These are phyloP conservation scores for Phanerochaete carnosa DNA, from an alignment of 768 basidiomycete genomes.

Conservation along the genomic window DNA sequence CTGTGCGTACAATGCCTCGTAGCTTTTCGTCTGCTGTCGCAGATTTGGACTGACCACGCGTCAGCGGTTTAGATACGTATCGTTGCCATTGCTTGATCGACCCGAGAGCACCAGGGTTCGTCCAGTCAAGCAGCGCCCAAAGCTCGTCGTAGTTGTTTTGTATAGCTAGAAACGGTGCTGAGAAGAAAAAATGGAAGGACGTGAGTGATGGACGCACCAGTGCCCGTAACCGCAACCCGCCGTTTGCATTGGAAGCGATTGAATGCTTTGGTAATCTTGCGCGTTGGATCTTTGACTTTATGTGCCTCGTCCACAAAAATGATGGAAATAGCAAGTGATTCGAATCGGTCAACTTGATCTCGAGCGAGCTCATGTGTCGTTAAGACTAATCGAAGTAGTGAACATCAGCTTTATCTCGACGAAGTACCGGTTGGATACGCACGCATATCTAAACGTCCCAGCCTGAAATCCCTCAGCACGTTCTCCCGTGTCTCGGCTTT, in stretches of 20 bases:
- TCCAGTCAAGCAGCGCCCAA: conserved; percentile 92
- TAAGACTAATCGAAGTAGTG: conserved; percentile 52
- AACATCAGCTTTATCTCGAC: background rate
- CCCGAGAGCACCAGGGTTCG: conserved; percentile 78
- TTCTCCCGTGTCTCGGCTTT: conserved; percentile 45
- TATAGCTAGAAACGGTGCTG: conserved; percentile 41
- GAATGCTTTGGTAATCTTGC: conserved; percentile 65
- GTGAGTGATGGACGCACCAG: conserved; percentile 34
- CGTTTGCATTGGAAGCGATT: conserved; percentile 59
- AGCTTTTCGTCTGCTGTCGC: conserved; percentile 54
- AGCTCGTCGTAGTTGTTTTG: conserved; percentile 91
- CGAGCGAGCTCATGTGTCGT: conserved; percentile 77
- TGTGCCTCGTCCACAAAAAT: conserved; percentile 90
- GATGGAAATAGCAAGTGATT: conserved; percentile 66
- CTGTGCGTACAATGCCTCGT: background rate
- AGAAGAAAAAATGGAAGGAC: conserved; percentile 6
- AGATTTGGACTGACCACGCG: conserved; percentile 60
- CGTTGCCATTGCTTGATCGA: conserved; percentile 72
- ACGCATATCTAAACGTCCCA: conserved; percentile 86
- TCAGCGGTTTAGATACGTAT: conserved; percentile 66
- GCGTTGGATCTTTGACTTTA: conserved; percentile 74
- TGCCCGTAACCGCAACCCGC: conserved; percentile 87
- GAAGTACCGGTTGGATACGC: conserved; percentile 25
- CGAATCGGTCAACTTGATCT: conserved; percentile 64
- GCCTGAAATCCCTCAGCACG: conserved; percentile 67